Evolutionary conservation across 768 basidiomycete genomes (phyloP), one percentile per base, ranked within the genome.

Genomic region (Suillus paluster): DNA sequence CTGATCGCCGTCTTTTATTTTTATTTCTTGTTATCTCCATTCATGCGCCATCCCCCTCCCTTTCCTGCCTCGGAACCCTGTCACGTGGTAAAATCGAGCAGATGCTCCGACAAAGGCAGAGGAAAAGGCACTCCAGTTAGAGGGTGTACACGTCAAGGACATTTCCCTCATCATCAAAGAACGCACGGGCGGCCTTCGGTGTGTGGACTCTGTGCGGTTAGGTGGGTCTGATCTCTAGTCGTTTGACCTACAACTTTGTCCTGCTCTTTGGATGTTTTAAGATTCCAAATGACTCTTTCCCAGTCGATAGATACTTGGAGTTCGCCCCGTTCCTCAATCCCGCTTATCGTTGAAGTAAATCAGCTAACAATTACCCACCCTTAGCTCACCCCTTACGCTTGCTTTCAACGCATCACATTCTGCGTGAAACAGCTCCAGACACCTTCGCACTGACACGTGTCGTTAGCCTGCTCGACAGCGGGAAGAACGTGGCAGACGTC

Each of bases 351-450:
- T 38, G 23, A 38, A 25, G 5, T 15, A 15, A 23, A 55, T 17
- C 8, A 15, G 23, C 53, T 55, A 25, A 55, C 53, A 23, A 23
- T 5, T 55, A 34, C 23, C 36, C 23, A 23, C 36, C 15, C 36
- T 55, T 38, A 55, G 53, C 36, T 5, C 53, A 55, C 17, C 36
- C 36, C 5, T 5, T 55, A 2, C 53, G 53, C 17, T 38, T 55
- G 3, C 53, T 94, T 49, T 90, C 91, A 12, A 91, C 91, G 0
- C 89, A 92, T 69, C 90, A 92, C 70, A 83, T 92, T 59, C 79
- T 90, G 38, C 80, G 82, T 42, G 92, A 94, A 72, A 78, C 84
- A 3, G 78, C 82, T 10, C 91, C 90, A 5, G 83, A 92, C 68
- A 84, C 88, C 8, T 94, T 93, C 67, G 80, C 89, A 7, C 80